Evolutionary conservation across 371 early-diverging fungal species (phyloP).

Genomic region (Cladochytrium tenue): DNA sequence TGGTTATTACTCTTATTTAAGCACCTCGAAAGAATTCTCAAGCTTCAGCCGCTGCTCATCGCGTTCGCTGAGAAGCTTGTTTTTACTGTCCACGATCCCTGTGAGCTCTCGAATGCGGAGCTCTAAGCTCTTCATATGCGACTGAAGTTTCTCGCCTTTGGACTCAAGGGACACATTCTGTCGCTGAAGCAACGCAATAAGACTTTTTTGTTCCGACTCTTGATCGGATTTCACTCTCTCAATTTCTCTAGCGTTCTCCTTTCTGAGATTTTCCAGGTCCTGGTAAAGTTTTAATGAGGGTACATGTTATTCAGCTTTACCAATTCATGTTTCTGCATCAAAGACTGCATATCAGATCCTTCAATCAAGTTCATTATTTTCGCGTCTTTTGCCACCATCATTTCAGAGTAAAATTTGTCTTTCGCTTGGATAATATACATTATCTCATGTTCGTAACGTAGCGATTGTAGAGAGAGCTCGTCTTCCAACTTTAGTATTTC

Average conservation of each 20-base stretch:
- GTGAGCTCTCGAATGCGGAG: conserved; percentile 47
- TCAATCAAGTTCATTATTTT: conserved; percentile 63
- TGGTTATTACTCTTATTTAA: not conserved
- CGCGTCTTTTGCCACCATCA: conserved; percentile 65
- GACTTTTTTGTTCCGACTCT: conserved; percentile 54
- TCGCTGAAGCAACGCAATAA: conserved; percentile 51
- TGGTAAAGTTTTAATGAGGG: conserved; percentile 3
- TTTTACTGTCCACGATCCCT: conserved; percentile 48
- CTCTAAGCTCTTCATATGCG: conserved; percentile 55
- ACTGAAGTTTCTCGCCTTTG: conserved; percentile 56
- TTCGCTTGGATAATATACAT: conserved; percentile 61
- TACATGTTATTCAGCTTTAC: conserved; percentile 21
- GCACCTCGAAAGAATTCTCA: conserved; percentile 42
- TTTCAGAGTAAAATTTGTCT: conserved; percentile 61
- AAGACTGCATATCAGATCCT: conserved; percentile 52
- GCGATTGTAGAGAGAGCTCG: conserved; percentile 46
- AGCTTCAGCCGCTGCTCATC: conserved; percentile 40
- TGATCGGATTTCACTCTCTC: conserved; percentile 58
- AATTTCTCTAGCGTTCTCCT: conserved; percentile 56
- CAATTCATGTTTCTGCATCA: conserved; percentile 62
- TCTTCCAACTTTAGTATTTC: conserved; percentile 58
- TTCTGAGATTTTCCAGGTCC: conserved; percentile 57
- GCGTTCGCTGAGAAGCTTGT: conserved; percentile 45
- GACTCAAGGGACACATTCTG: conserved; percentile 54
- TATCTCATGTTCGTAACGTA: conserved; percentile 58